Evolutionary conservation across 352 stramenopile species (phyloP), one percentile per base, ranked within the genome.

Genomic region (Thalassiosira allenii): DNA sequence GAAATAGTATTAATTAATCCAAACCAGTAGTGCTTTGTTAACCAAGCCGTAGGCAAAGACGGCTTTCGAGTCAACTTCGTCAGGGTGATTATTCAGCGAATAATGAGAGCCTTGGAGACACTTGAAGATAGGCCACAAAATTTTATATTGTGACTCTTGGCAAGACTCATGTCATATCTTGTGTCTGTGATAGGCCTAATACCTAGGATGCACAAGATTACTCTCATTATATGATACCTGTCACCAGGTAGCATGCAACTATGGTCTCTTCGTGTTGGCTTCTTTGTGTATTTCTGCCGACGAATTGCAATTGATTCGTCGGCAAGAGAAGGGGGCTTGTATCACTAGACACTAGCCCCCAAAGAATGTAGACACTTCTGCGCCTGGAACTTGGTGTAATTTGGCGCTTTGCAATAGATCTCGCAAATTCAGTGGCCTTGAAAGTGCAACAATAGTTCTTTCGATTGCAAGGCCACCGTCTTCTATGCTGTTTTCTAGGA

Each of bases 1-100:
- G n/a, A n/a, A n/a, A n/a, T n/a, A n/a, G n/a, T n/a, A n/a, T n/a
- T n/a, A n/a, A n/a, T n/a, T n/a, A n/a, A n/a, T n/a, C n/a, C n/a
- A n/a, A n/a, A n/a, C n/a, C n/a, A n/a, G n/a, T n/a, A n/a, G n/a
- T 47, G 37, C 37, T 47, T 47, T 47, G 37, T 47, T 47, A 47
- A 47, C 37, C 37, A 47, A 47, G 37, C 37, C 37, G 37, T 17
- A 17, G 37, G 37, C 37, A 47, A 47, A 17, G 17, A 17, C 37
- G 37, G 37, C 37, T 47, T 47, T 47, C 37, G 37, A 47, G 37
- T 47, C 37, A 47, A 47, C 37, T 47, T 47, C 37, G 37, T 47
- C 37, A 47, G 37, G 37, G 37, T 47, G 37, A 47, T 47, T 47
- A 47, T 47, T 47, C 37, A 47, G 37, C 37, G 17, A 47, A 47